Percentiles rank a stretch among this genome's conserved stretches.
These are phyloP conservation scores for Solanum hybrid DNA, from an alignment of 305 asterid genomes.

Conservation along the genomic window DNA sequence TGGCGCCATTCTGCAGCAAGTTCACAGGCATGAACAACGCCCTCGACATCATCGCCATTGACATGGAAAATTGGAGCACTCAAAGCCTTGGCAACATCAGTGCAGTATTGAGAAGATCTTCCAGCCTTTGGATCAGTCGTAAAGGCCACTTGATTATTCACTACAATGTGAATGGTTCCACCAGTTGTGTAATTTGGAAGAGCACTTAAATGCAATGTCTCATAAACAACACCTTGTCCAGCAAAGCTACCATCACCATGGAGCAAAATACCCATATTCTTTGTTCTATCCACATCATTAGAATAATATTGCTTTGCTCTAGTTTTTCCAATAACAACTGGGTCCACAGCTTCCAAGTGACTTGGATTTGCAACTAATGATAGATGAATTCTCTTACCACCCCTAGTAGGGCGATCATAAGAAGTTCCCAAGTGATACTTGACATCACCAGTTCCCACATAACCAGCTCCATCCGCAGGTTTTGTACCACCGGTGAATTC, in stretches of 20 bases:
- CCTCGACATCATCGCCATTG: slow-evolving; percentile 95
- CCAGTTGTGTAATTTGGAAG: slow-evolving; percentile 96
- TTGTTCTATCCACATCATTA: slow-evolving; percentile 67
- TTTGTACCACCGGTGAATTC: slow-evolving; percentile 89
- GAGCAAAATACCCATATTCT: slow-evolving; percentile 78
- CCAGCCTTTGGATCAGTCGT: slow-evolving; percentile 90
- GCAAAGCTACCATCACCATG: slow-evolving; percentile 99
- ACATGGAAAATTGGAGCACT: slow-evolving; percentile 93
- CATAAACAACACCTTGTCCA: slow-evolving; percentile 97
- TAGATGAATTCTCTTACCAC: slow-evolving; percentile 88
- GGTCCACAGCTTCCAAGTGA: slow-evolving; percentile 97
- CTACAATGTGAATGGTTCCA: slow-evolving; percentile 96
- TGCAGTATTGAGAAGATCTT: slow-evolving; percentile 95
- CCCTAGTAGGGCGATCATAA: slow-evolving; percentile 94
- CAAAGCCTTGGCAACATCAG: slow-evolving; percentile 97
- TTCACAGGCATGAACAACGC: slow-evolving; percentile 90
- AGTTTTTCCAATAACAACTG: slow-evolving; percentile 89
- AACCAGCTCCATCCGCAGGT: slow-evolving; percentile 81
- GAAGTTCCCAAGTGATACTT: slow-evolving; percentile 97
- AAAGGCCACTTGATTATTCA: slow-evolving; percentile 95
- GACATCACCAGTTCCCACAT: slow-evolving; percentile 97
- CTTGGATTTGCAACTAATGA: slow-evolving; percentile 97
- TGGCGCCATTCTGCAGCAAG: slow-evolving; percentile 99
- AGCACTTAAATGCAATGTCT: slow-evolving; percentile 97
- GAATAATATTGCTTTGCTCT: slow-evolving; percentile 93